A percentile compares a stretch with the other conserved stretches of the same genome.
phyloP scores from a whole-genome alignment of 495 filamentous ascomycete genomes.

The Neurospora sp. region DNA sequence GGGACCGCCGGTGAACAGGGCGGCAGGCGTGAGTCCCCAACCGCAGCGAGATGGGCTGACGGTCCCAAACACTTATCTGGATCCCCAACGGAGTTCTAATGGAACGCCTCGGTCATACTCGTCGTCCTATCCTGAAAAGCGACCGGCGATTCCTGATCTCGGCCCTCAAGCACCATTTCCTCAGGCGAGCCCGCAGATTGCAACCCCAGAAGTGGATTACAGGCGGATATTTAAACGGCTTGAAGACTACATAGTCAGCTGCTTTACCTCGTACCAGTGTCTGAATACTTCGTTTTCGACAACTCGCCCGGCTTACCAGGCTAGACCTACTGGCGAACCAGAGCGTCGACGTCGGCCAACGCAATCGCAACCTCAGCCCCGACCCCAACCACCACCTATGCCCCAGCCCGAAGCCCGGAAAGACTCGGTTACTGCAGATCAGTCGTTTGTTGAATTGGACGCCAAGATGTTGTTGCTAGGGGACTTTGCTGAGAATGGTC shows the following conservation, averaged over 20 bases:
- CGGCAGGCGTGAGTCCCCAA: neutral
- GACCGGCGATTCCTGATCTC: constrained; percentile 7
- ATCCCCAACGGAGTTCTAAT: constrained; percentile 15
- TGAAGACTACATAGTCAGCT: constrained; percentile 63
- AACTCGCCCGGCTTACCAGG: constrained; percentile 22
- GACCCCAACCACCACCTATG: neutral
- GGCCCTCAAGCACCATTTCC: neutral
- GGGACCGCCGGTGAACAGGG: neutral
- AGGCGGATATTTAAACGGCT: constrained; percentile 54
- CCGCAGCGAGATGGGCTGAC: neutral
- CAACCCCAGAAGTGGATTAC: constrained; percentile 17
- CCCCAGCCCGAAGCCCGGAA: constrained; percentile 14
- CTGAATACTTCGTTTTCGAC: constrained; percentile 63
- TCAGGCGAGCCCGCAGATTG: constrained; percentile 9
- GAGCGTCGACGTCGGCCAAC: constrained; percentile 8
- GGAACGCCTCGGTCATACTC: constrained; percentile 25
- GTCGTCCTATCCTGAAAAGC: constrained; percentile 29
- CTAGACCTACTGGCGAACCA: constrained; percentile 2
- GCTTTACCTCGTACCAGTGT: constrained; percentile 58
- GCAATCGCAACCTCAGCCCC: neutral
- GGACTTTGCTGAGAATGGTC: constrained; percentile 71
- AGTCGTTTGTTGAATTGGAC: constrained; percentile 44
- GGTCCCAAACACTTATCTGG: constrained; percentile 16
- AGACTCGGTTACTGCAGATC: constrained; percentile 19
- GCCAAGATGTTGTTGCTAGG: constrained; percentile 71